Evolutionary conservation across 2,329 filamentous ascomycete genomes (phyloP).

Genomic region (Aspergillus amoenus): DNA sequence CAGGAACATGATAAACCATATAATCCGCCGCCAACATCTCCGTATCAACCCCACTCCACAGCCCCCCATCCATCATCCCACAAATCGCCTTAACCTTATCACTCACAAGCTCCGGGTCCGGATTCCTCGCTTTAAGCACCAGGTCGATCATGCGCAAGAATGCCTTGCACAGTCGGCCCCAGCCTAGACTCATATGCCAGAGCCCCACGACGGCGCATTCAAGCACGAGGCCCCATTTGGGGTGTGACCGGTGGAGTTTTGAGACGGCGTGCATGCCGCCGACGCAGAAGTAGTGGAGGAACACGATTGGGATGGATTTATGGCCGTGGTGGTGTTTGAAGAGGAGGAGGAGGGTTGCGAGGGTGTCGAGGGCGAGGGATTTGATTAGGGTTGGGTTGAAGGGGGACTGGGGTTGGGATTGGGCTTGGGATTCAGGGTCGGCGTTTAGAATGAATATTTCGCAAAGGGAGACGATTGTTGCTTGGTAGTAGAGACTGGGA

Average conservation of each 20-base stretch:
- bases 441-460: constrained; percentile 14
- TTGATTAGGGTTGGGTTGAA: constrained; percentile 15
- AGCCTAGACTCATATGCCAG: constrained; percentile 26
- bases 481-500: constrained; percentile 20
- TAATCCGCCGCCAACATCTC: constrained; percentile 23
- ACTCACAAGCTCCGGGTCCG: constrained; percentile 15
- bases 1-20: constrained; percentile 19
- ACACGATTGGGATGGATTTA: constrained; percentile 25
- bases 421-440: not conserved
- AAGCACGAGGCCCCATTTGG: constrained; percentile 22
- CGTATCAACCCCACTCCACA: constrained; percentile 21
- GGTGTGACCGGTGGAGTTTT: constrained; percentile 11
- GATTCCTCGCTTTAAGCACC: constrained; percentile 15
- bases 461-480: constrained; percentile 18
- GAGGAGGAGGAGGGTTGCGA: constrained; percentile 22
- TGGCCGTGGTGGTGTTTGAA: constrained; percentile 22
- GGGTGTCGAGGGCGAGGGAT: constrained; percentile 15
- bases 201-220: constrained; percentile 24
- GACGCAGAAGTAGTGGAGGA: constrained; percentile 26
- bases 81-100: constrained; percentile 19
- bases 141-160: constrained; percentile 25
- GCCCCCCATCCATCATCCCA: constrained; percentile 13
- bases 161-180: constrained; percentile 24
- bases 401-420: not conserved
- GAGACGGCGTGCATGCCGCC: constrained; percentile 22